Evolutionary conservation across 305 asterid species (phyloP).

Genomic region (Ilex paraguariensis): DNA sequence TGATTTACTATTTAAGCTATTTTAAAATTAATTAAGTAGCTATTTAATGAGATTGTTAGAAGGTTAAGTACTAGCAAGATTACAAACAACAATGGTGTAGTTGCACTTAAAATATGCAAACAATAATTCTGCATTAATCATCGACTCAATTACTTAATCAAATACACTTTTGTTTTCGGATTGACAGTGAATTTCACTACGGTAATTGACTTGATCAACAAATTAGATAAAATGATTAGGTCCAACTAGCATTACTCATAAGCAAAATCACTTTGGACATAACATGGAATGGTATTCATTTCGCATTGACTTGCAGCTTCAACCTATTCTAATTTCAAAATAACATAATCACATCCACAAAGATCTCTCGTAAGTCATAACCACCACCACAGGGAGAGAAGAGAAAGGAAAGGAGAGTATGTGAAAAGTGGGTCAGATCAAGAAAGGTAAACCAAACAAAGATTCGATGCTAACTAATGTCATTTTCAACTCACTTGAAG

Average conservation of each 20-base stretch:
- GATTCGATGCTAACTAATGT: conserved; percentile 37
- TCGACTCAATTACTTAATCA: too few species aligned
- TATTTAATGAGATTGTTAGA: too few species aligned
- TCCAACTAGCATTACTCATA: neutral
- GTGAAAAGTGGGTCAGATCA: conserved; percentile 20
- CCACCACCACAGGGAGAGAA: conserved; percentile 13
- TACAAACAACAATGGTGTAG: too few species aligned
- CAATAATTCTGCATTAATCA: too few species aligned
- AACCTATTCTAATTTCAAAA: conserved; percentile 5
- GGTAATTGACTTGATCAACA: too few species aligned
- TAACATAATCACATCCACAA: conserved; percentile 13
- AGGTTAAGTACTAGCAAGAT: too few species aligned
- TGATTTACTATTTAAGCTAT: too few species aligned
- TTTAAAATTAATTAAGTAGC: too few species aligned
- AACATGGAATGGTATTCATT: conserved; percentile 1
- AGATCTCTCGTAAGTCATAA: conserved; percentile 24
- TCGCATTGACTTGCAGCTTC: neutral
- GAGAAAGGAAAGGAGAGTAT: neutral
- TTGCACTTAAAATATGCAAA: too few species aligned
- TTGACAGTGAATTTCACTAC: too few species aligned
- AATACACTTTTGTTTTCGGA: too few species aligned
- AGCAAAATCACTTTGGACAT: neutral
- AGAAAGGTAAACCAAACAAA: conserved; percentile 46
- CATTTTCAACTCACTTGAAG: conserved; percentile 9
- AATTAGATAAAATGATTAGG: too few species aligned